Conservation (phyloP, 768 basidiomycete genomes). For the Royoungia palumana region DNA sequence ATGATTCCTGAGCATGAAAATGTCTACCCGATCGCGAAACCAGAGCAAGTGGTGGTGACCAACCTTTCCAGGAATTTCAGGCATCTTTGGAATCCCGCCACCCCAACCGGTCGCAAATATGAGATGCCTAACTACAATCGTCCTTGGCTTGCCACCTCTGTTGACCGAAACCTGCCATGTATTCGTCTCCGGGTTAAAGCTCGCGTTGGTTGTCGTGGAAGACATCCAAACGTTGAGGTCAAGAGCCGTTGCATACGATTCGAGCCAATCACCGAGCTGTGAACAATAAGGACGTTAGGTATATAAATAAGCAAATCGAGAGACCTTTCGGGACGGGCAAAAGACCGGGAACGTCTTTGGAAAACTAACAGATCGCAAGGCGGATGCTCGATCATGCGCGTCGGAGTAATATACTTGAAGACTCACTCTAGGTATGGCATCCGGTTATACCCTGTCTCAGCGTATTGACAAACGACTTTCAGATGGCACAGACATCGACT, state of each 20-base stretch:
- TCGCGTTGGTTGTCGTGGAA: slow-evolving; percentile 34
- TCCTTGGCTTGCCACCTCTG: slow-evolving; percentile 28
- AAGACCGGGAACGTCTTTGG: slow-evolving; percentile 52
- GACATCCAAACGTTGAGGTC: slow-evolving; percentile 64
- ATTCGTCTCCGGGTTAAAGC: slow-evolving; percentile 33
- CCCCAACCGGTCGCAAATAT: slow-evolving; percentile 55
- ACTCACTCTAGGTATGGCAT: slow-evolving; percentile 54
- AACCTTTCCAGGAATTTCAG: slow-evolving; percentile 44
- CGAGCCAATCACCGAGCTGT: slow-evolving; percentile 61
- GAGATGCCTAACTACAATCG: slow-evolving; percentile 45
- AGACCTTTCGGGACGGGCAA: slow-evolving; percentile 49
- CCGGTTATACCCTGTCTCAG: slow-evolving; percentile 43
- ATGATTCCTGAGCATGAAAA: slow-evolving; percentile 36
- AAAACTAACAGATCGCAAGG: slow-evolving; percentile 35
- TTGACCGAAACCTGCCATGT: slow-evolving; percentile 44
- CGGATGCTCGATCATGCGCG: neutral
- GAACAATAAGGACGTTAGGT: neutral
- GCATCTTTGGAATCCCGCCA: slow-evolving; percentile 47
- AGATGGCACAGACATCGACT: slow-evolving; percentile 22
- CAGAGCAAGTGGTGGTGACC: neutral
- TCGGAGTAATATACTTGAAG: no score
- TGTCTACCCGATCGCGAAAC: no score
- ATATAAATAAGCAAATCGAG: neutral
- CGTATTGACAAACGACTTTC: neutral
- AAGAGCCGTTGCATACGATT: slow-evolving; percentile 52